These are phyloP conservation scores for Oryza meridionalis DNA, from an alignment of 176 grass and related monocot genomes.

Conservation along the genomic window DNA sequence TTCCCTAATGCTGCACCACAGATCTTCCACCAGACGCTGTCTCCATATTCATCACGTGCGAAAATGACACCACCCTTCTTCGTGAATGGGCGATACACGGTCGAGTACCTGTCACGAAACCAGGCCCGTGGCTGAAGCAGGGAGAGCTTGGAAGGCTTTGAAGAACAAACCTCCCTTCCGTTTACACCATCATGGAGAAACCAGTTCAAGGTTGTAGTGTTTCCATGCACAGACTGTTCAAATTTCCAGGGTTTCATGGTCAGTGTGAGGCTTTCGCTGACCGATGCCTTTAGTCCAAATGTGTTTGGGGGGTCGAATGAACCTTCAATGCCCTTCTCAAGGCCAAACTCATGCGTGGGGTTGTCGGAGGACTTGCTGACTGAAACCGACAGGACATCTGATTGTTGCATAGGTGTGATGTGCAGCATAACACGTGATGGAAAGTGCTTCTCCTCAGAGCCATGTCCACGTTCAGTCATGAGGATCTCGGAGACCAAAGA, in stretches of 20 bases:
- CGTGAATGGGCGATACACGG: slow-evolving; percentile 68
- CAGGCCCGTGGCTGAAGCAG: slow-evolving; percentile 75
- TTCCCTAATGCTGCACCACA: slow-evolving; percentile 51
- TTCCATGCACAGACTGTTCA: slow-evolving; percentile 74
- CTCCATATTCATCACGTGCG: slow-evolving; percentile 84
- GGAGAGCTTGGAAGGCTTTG: slow-evolving; percentile 73
- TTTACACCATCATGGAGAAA: slow-evolving; percentile 79
- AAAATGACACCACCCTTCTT: slow-evolving; percentile 83
- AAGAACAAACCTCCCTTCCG: slow-evolving; percentile 73
- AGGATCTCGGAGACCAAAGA: slow-evolving; percentile 72
- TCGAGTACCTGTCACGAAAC: slow-evolving; percentile 85
- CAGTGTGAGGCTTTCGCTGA: slow-evolving; percentile 60
- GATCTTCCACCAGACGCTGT: slow-evolving; percentile 86
- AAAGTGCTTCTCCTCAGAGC: slow-evolving; percentile 88
- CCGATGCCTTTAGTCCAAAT: slow-evolving; percentile 59
- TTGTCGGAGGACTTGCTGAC: slow-evolving; percentile 86
- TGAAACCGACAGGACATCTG: slow-evolving; percentile 68
- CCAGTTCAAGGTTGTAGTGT: slow-evolving; percentile 67
- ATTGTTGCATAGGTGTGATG: slow-evolving; percentile 87
- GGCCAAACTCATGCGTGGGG: slow-evolving; percentile 64
- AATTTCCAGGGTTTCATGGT: slow-evolving; percentile 97
- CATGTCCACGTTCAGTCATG: slow-evolving; percentile 83
- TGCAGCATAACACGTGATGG: slow-evolving; percentile 81
- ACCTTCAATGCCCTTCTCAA: slow-evolving; percentile 70
- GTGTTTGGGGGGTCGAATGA: slow-evolving; percentile 74